A percentile compares a stretch with the other conserved stretches of the same genome.
phyloP scores from a whole-genome alignment of 2,329 filamentous ascomycete genomes.

The Colletotrichum cereale region DNA sequence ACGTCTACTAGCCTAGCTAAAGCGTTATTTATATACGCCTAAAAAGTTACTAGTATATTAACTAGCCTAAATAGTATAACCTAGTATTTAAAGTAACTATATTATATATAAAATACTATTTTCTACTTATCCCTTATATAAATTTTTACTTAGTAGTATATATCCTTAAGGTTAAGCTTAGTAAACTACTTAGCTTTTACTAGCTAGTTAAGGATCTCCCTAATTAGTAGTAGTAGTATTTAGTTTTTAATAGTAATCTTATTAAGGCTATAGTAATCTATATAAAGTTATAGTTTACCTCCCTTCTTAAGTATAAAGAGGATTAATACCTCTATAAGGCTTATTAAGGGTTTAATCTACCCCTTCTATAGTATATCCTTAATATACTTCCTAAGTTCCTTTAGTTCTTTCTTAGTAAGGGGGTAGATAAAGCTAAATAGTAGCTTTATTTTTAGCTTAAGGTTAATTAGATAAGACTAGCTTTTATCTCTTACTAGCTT shows the following conservation, averaged over 20 bases:
- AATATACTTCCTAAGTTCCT: too few species aligned
- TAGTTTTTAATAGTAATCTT: background rate
- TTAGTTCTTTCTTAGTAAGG: too few species aligned
- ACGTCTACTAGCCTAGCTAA: background rate
- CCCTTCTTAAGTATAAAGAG: too few species aligned
- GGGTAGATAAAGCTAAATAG: too few species aligned
- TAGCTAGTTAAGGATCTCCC: background rate
- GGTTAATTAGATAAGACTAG: too few species aligned
- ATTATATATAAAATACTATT: too few species aligned
- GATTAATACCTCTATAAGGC: too few species aligned
- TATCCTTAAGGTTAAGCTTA: background rate
- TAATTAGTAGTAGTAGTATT: background rate
- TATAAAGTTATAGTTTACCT: too few species aligned
- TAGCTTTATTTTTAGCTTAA: too few species aligned
- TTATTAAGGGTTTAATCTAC: too few species aligned
- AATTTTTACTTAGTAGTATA: background rate
- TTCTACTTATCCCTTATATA: background rate
- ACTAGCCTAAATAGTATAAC: background rate
- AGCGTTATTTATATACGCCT: background rate
- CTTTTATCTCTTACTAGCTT: too few species aligned
- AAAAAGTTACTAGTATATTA: background rate
- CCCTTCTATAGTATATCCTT: too few species aligned
- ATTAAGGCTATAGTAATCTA: background rate
- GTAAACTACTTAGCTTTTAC: rapidly evolving
- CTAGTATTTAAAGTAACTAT: background rate